Conservation (phyloP, 2,329 filamentous ascomycete species). For the Chrysosporium keratinophilum region DNA sequence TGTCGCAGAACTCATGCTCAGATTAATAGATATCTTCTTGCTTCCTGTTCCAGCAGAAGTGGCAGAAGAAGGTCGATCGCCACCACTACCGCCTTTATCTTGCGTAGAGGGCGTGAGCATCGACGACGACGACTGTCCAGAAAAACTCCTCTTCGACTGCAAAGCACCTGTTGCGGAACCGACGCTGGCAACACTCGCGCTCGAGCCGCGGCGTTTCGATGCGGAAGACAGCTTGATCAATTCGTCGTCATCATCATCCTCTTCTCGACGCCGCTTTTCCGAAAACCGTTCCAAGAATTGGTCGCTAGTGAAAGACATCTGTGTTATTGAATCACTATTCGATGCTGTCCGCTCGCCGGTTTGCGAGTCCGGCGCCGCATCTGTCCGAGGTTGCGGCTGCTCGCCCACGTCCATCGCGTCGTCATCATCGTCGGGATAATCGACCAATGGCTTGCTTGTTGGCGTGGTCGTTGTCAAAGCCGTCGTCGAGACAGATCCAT, state of each 20-base stretch:
- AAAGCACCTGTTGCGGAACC: conserved; percentile 22
- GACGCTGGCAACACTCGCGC: conserved; percentile 25
- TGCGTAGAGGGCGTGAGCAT: conserved; percentile 16
- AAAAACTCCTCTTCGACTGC: conserved; percentile 27
- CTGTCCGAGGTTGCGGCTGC: conserved; percentile 17
- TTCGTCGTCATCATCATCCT: conserved; percentile 89
- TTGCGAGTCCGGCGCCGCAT: conserved; percentile 2
- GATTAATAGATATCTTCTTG: conserved; percentile 35
- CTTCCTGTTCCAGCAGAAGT: conserved; percentile 21
- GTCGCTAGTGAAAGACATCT: conserved; percentile 5
- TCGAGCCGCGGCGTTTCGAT: conserved; percentile 38
- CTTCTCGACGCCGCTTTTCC: conserved; percentile 73
- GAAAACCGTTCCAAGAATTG: conserved; percentile 25
- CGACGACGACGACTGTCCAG: conserved; percentile 15
- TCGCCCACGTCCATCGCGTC: conserved; percentile 50
- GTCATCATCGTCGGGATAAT: conserved; percentile 83
- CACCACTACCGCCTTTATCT: not conserved
- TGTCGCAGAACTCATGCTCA: conserved; percentile 20
- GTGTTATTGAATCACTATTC: not conserved
- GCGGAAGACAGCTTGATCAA: conserved; percentile 64
- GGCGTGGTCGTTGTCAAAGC: conserved; percentile 38
- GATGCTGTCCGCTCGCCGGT: not conserved
- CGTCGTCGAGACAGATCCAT: conserved; percentile 38
- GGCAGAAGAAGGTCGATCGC: not conserved
- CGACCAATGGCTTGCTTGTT: conserved; percentile 64